Evolutionary conservation across 495 filamentous ascomycete genomes (phyloP).

Genomic region (Apiosordaria backusii): DNA sequence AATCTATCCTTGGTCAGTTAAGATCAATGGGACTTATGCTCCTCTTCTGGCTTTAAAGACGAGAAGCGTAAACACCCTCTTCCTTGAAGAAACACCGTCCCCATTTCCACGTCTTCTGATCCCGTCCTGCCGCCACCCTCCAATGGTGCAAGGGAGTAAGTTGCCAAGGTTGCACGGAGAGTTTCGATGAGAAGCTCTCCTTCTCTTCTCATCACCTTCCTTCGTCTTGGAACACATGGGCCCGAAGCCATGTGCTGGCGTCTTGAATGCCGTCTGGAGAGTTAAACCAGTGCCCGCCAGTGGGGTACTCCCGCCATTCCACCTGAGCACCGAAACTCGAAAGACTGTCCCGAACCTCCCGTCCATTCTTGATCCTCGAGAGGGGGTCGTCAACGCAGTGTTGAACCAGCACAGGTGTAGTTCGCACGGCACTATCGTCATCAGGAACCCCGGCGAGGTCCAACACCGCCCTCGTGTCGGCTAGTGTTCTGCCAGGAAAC

Average conservation of each 20-base stretch:
- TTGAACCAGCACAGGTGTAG: constrained; percentile 47
- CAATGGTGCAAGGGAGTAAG: too few relatives aligned
- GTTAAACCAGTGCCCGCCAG: constrained; percentile 56
- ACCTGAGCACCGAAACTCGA: constrained; percentile 39
- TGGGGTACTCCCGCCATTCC: constrained; percentile 47
- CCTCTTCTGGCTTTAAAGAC: too few relatives aligned
- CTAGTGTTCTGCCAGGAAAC: constrained; percentile 33
- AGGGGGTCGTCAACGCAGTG: constrained; percentile 51
- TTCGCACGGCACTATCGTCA: constrained; percentile 18
- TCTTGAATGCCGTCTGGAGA: constrained; percentile 49
- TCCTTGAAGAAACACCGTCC: too few relatives aligned
- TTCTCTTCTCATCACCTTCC: background rate
- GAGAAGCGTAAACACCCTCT: too few relatives aligned
- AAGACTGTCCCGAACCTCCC: constrained; percentile 39
- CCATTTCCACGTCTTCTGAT: too few relatives aligned
- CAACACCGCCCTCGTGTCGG: constrained; percentile 21
- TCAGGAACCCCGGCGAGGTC: constrained; percentile 19
- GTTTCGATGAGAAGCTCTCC: too few relatives aligned
- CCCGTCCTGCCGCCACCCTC: too few relatives aligned
- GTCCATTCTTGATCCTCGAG: constrained; percentile 43
- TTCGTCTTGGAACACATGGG: background rate
- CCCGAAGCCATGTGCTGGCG: constrained; percentile 25
- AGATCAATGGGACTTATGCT: too few relatives aligned
- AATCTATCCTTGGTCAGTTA: too few relatives aligned
- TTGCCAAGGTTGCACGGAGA: too few relatives aligned